Evolutionary conservation across 345 rosid species (phyloP).

Genomic region (Camelina laxa): DNA sequence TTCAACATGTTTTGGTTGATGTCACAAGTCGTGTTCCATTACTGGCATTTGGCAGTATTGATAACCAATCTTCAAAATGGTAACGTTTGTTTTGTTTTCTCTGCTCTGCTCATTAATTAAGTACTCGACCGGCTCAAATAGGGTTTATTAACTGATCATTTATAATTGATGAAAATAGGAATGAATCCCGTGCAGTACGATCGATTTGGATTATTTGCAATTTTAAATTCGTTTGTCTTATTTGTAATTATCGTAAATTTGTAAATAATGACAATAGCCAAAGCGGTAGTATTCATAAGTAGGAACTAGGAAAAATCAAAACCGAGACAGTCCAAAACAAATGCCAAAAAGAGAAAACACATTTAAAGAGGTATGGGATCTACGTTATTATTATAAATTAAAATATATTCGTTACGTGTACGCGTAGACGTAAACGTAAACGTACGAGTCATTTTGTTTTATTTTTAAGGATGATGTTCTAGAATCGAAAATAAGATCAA

Average conservation of each 20-base stretch:
- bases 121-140: background rate
- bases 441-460: background rate
- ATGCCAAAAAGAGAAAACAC: background rate
- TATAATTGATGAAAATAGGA: background rate
- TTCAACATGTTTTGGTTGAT: background rate
- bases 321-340: slow-evolving; percentile 16
- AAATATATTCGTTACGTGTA: slow-evolving; percentile 19
- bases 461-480: background rate
- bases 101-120: background rate
- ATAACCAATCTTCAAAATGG: background rate
- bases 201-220: background rate
- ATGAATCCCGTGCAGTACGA: background rate
- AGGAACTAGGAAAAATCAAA: slow-evolving; percentile 9
- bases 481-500: too few species aligned
- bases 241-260: background rate
- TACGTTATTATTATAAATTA: background rate
- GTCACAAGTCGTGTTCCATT: slow-evolving; percentile 11
- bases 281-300: slow-evolving; percentile 11
- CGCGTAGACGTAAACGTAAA: slow-evolving; percentile 1
- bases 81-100: background rate
- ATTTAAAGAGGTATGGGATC: slow-evolving; percentile 5
- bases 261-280: background rate
- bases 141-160: background rate
- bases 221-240: background rate
- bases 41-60: background rate